Conservation (phyloP, 805 yeast genomes). For the Metschnikowia hibisci region DNA sequence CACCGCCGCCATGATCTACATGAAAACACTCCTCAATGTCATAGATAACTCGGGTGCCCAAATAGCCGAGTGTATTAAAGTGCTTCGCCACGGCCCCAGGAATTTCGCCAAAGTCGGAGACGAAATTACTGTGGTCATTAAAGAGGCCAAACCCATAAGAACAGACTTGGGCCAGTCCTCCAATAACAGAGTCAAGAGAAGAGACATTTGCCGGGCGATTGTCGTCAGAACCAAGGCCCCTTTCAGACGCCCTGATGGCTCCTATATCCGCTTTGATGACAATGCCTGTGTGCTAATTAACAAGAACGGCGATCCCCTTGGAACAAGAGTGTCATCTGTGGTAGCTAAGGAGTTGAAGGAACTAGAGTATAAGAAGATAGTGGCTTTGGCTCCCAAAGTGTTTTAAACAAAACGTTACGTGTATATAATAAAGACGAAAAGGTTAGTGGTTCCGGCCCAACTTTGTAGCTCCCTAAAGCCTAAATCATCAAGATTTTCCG, state of each 20-base stretch:
- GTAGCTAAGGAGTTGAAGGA: slow-evolving; percentile 89
- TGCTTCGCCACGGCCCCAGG: slow-evolving; percentile 80
- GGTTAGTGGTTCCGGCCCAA: not conserved
- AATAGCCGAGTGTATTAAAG: slow-evolving; percentile 93
- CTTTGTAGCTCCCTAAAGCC: too few species aligned
- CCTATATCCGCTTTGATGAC: slow-evolving; percentile 84
- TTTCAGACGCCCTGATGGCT: slow-evolving; percentile 78
- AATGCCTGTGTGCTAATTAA: slow-evolving; percentile 95
- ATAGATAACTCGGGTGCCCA: slow-evolving; percentile 96
- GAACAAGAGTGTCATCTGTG: slow-evolving; percentile 85
- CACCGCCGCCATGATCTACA: slow-evolving; percentile 62
- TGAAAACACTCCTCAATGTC: slow-evolving; percentile 83
- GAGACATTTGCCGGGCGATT: slow-evolving; percentile 94
- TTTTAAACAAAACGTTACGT: slow-evolving; percentile 9
- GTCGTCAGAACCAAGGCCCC: slow-evolving; percentile 88
- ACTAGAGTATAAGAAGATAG: slow-evolving; percentile 78
- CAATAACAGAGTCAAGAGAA: slow-evolving; percentile 81
- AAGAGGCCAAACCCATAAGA: slow-evolving; percentile 77
- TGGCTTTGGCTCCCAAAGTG: slow-evolving; percentile 80
- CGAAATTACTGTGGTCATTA: slow-evolving; percentile 89
- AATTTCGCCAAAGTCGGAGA: slow-evolving; percentile 86
- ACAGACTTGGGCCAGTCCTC: slow-evolving; percentile 70
- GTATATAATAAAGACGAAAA: slow-evolving; percentile 1
- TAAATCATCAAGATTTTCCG: too few species aligned
- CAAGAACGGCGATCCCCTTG: slow-evolving; percentile 90